Percentiles rank a stretch among this genome's conserved stretches.
Evolutionary conservation across 768 basidiomycete genomes (phyloP).

Genomic region (Lactifluus echinatus): DNA sequence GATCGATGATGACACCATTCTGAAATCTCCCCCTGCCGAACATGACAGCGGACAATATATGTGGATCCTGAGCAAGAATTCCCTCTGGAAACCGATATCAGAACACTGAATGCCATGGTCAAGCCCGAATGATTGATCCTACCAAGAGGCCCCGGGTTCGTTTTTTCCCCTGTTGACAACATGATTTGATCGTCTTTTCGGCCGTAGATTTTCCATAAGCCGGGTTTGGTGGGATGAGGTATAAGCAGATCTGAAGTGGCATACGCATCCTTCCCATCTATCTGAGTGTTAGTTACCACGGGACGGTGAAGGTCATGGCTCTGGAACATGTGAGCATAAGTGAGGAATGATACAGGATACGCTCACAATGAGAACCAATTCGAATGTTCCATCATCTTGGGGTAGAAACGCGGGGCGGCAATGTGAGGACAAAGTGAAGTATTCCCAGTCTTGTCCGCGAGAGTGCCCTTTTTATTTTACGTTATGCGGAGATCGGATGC

Average conservation of each 20-base stretch:
- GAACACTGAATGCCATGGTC: neutral
- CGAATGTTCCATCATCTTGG: constrained; percentile 20
- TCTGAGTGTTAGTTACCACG: constrained; percentile 27
- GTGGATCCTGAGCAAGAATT: constrained; percentile 28
- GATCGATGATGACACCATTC: constrained; percentile 29
- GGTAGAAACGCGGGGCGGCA: constrained; percentile 19
- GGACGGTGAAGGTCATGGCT: constrained; percentile 21
- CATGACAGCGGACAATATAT: constrained; percentile 26
- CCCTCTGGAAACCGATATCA: constrained; percentile 27
- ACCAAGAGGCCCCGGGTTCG: constrained; percentile 29
- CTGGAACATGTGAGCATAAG: constrained; percentile 10
- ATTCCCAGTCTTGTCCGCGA: constrained; percentile 23
- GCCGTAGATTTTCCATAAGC: constrained; percentile 27
- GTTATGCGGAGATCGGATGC: neutral
- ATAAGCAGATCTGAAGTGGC: constrained; percentile 37
- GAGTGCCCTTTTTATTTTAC: neutral
- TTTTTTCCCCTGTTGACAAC: constrained; percentile 29
- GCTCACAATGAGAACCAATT: constrained; percentile 21
- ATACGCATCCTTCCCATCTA: constrained; percentile 33
- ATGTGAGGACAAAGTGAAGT: constrained; percentile 19
- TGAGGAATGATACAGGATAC: neutral
- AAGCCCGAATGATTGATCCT: neutral
- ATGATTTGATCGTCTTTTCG: constrained; percentile 28
- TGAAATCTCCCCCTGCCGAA: constrained; percentile 29
- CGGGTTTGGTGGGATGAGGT: constrained; percentile 35